Evolutionary conservation across 768 basidiomycete species (phyloP).

Genomic region (Chalciporus piperatus): DNA sequence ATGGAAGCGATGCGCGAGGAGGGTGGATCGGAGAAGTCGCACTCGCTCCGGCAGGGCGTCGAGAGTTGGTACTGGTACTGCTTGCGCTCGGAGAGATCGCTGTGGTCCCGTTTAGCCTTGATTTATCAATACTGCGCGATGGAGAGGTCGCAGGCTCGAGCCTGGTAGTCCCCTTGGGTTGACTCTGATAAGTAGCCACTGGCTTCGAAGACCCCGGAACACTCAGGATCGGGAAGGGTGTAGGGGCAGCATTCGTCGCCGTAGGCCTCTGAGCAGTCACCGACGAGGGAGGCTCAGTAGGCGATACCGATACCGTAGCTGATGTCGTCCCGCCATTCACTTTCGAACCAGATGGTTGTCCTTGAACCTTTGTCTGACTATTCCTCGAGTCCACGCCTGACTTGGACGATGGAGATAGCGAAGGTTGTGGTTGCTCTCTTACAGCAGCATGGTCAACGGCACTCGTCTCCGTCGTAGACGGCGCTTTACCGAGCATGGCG

Average conservation of each 20-base stretch:
- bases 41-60: not conserved
- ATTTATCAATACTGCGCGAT: not conserved
- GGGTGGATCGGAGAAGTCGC: constrained; percentile 3
- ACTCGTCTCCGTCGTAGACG: constrained; percentile 2
- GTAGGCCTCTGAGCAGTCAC: not conserved
- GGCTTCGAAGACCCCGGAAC: constrained; percentile 4
- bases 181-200: constrained; percentile 1
- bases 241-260: not conserved
- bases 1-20: constrained; percentile 9
- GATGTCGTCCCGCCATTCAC: not conserved
- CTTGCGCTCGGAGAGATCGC: constrained; percentile 4
- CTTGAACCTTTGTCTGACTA: constrained; percentile 3
- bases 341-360: not conserved
- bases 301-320: too few relatives aligned
- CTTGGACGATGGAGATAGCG: constrained; percentile 3
- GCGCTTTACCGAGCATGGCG: not conserved
- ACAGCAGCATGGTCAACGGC: not conserved
- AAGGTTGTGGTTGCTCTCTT: not conserved
- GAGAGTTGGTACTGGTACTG: not conserved
- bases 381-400: not conserved
- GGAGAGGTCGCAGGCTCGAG: not conserved
- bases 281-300: not conserved
- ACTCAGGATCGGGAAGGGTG: constrained; percentile 22
- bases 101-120: constrained; percentile 8
- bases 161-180: not conserved